Conservation (phyloP, 2,329 filamentous ascomycete genomes). For the Thyridium curvatum region DNA sequence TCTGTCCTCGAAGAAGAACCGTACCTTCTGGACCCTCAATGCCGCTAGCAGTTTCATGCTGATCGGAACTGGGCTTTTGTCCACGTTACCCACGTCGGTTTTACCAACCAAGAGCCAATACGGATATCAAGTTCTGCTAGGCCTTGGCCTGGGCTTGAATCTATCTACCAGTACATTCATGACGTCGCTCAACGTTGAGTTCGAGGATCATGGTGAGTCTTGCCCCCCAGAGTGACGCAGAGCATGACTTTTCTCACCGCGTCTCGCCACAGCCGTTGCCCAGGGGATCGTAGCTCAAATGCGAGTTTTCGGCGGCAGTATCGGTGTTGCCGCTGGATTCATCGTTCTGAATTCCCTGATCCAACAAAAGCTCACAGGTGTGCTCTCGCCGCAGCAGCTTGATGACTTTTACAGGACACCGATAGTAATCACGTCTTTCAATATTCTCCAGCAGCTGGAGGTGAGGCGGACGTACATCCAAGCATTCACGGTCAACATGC, state of each 20-base stretch:
- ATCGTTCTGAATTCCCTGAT: constrained; percentile 3
- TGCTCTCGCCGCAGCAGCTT: too few relatives aligned
- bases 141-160: constrained; percentile 11
- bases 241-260: constrained; percentile 1
- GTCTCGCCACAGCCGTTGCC: too few relatives aligned
- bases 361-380: constrained; percentile 1
- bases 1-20: too few relatives aligned
- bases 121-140: constrained; percentile 11
- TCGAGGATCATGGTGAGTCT: constrained; percentile 15
- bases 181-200: constrained; percentile 10
- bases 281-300: constrained; percentile 14
- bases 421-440: too few relatives aligned
- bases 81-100: constrained; percentile 6
- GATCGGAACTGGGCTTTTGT: constrained; percentile 10
- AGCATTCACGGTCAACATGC: too few relatives aligned
- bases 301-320: constrained; percentile 17
- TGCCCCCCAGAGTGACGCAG: constrained; percentile 6
- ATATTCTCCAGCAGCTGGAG: too few relatives aligned
- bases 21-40: too few relatives aligned
- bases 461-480: too few relatives aligned
- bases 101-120: constrained; percentile 8
- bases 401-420: too few relatives aligned
- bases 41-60: too few relatives aligned
- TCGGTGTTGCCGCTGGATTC: constrained; percentile 15
- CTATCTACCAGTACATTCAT: constrained; percentile 13